Percentiles rank a stretch among this genome's conserved stretches.
phyloP scores from a whole-genome alignment of 495 filamentous ascomycete genomes.

The Daldinia loculata region DNA sequence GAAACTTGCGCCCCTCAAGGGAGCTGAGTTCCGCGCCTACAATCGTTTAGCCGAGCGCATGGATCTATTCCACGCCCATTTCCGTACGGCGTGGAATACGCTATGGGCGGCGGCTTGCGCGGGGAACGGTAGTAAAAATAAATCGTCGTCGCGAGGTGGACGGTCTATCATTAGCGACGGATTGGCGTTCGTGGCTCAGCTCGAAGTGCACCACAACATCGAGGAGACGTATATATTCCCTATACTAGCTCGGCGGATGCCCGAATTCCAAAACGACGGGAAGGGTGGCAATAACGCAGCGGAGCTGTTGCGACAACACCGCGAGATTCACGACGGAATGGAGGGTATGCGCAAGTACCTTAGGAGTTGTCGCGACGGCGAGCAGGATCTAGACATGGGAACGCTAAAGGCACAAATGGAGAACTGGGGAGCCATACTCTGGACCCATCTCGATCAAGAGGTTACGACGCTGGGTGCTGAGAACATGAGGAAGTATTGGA shows the following conservation, averaged over 20 bases:
- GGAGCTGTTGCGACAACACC: conserved; percentile 80
- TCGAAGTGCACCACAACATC: conserved; percentile 81
- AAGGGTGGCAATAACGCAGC: conserved; percentile 54
- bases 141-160: conserved; percentile 44
- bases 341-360: conserved; percentile 77
- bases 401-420: conserved; percentile 76
- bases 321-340: conserved; percentile 80
- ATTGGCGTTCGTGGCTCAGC: conserved; percentile 70
- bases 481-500: conserved; percentile 90
- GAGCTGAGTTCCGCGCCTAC: conserved; percentile 63
- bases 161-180: conserved; percentile 68
- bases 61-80: conserved; percentile 83
- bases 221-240: conserved; percentile 89
- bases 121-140: conserved; percentile 57
- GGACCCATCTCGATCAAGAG: conserved; percentile 79
- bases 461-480: conserved; percentile 75
- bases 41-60: conserved; percentile 81
- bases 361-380: conserved; percentile 66
- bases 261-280: conserved; percentile 67
- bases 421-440: conserved; percentile 69
- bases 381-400: conserved; percentile 71
- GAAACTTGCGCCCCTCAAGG: conserved; percentile 28
- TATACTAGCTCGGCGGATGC: conserved; percentile 78
- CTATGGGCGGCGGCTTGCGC: conserved; percentile 68
- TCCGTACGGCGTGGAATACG: conserved; percentile 74